Evolutionary conservation across 2,329 filamentous ascomycete species (phyloP).

Genomic region (Cyclaneusma minus): DNA sequence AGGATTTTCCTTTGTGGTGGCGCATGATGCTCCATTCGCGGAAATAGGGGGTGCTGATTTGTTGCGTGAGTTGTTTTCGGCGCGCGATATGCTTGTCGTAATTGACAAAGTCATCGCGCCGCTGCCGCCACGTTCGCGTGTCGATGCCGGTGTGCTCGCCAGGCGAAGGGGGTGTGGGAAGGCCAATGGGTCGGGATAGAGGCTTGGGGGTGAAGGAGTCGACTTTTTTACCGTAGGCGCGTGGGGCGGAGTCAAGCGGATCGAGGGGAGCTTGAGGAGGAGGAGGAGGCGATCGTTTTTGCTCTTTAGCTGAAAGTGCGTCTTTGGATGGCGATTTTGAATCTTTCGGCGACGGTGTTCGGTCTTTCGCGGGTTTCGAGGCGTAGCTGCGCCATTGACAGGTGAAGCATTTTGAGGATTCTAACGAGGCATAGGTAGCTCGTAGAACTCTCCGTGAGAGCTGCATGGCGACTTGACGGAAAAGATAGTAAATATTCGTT

Average conservation of each 20-base stretch:
- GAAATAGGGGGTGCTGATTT: constrained; percentile 81
- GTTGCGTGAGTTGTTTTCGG: constrained; percentile 58
- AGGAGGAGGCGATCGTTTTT: constrained; percentile 7
- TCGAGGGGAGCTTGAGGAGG: constrained; percentile 20
- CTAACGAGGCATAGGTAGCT: no score
- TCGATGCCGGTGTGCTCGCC: constrained; percentile 78
- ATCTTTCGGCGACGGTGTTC: no score
- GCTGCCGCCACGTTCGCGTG: constrained; percentile 46
- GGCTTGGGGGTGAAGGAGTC: constrained; percentile 41
- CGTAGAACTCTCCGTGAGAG: no score
- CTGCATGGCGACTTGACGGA: no score
- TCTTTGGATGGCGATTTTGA: no score
- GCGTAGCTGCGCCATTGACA: no score
- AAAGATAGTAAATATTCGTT: no score
- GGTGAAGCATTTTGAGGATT: no score
- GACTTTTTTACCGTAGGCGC: constrained; percentile 39
- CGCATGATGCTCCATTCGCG: constrained; percentile 83
- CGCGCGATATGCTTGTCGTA: constrained; percentile 71
- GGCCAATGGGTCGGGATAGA: constrained; percentile 64
- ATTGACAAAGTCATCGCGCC: constrained; percentile 65
- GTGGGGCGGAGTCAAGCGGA: constrained; percentile 39
- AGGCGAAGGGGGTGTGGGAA: constrained; percentile 52
- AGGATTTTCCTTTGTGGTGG: constrained; percentile 80
- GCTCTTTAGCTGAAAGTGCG: no score
- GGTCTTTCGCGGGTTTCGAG: no score